Evolutionary conservation across 257 asterid species (phyloP).

Genomic region (Catharanthus roseus): DNA sequence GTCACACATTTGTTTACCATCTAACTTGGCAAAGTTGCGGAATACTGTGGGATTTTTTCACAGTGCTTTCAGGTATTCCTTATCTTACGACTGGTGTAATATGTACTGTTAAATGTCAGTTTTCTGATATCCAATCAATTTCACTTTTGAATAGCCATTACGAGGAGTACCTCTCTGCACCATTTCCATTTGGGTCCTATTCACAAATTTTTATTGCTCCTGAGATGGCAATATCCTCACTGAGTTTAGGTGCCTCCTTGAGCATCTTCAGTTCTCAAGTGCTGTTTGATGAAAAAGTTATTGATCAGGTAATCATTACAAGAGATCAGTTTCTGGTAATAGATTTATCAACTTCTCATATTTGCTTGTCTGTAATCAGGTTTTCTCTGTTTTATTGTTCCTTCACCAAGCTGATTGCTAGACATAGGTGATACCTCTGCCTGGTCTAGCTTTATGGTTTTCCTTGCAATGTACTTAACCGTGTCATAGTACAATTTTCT

Average conservation of each 20-base stretch:
- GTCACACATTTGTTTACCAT: constrained; percentile 68
- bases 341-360: background rate
- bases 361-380: background rate
- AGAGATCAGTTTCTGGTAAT: constrained; percentile 1
- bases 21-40: constrained; percentile 73
- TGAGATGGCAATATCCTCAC: constrained; percentile 83
- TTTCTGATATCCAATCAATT: background rate
- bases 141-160: constrained; percentile 58
- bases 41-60: constrained; percentile 73
- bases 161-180: constrained; percentile 81
- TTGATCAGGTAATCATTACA: constrained; percentile 67
- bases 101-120: background rate
- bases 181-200: constrained; percentile 96
- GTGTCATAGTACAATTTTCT: background rate
- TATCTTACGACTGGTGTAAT: background rate
- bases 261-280: constrained; percentile 90
- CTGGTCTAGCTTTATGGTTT: background rate
- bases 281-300: constrained; percentile 83
- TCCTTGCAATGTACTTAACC: background rate
- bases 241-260: constrained; percentile 77
- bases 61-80: constrained; percentile 72
- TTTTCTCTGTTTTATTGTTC: background rate
- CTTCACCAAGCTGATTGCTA: background rate
- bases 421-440: background rate
- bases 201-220: constrained; percentile 81